phyloP scores from a whole-genome alignment of 345 rosid genomes.

The Psidium guajava region DNA sequence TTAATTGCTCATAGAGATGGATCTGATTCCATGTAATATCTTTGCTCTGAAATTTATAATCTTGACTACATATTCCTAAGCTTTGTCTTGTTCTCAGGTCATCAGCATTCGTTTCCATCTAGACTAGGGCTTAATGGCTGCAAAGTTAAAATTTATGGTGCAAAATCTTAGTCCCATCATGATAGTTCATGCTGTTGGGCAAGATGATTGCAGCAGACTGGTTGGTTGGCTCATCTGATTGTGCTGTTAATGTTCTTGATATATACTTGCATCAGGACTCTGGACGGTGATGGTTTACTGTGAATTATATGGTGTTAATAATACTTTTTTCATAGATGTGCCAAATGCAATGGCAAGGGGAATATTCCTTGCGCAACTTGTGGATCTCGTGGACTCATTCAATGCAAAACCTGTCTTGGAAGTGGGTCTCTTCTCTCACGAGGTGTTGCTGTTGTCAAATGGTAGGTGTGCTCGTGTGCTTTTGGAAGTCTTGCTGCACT shows the following conservation, averaged over 20 bases:
- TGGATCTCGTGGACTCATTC: conserved; percentile 75
- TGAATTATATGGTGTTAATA: not conserved
- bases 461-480: conserved; percentile 27
- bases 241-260: not conserved
- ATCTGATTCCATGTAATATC: conserved; percentile 71
- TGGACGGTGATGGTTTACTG: not conserved
- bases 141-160: not conserved
- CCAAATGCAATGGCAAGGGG: conserved; percentile 68
- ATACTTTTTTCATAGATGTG: conserved; percentile 36
- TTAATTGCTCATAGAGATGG: conserved; percentile 90
- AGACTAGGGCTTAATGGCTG: not conserved
- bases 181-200: not conserved
- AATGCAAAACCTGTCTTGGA: conserved; percentile 54
- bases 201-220: not conserved
- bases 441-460: conserved; percentile 51
- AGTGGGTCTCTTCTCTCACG: conserved; percentile 62
- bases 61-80: not conserved
- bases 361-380: conserved; percentile 70
- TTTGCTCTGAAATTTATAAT: not conserved
- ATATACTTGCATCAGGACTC: not conserved
- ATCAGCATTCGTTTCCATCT: not conserved
- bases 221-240: not conserved
- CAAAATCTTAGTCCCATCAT: not conserved
- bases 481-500: not conserved
- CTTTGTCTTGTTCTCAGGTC: not conserved